Evolutionary conservation across 768 basidiomycete genomes (phyloP), one percentile per base, ranked within the genome.

Genomic region (Hortiboletus flavorubellus): DNA sequence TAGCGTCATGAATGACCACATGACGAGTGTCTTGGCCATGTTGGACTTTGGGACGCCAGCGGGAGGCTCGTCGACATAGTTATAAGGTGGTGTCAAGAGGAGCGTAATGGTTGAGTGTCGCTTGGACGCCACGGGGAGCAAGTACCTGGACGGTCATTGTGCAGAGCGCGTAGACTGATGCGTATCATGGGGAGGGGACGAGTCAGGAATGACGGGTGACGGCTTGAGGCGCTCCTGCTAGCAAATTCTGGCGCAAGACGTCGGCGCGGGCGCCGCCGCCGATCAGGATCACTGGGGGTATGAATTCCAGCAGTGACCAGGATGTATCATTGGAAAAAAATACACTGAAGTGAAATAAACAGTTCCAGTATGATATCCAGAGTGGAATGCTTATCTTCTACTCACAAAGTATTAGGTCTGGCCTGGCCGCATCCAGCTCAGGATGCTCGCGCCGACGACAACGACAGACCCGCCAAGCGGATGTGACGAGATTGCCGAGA

Each of bases 61-160:
- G 1, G 65, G 72, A 3, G 72, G 68, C 0, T 62, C 56, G 40
- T 66, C 56, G 35, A 71, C 68, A 53, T 75, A 76, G 46, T 68
- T 63, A 64, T 69, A 76, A 0, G 76, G 70, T 72, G 39, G 59
- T 56, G 15, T 64, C 62, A 4, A 56, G 53, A 1, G 73, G 64
- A 0, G 50, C 44, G 57, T 67, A 64, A 50, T 77, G 77, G 62
- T 77, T 75, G 60, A 77, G 67, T 21, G 64, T 69, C 23, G 75
- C 72, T 12, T 63, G 68, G 34, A 76, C 71, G 61, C 75, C 71
- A 34, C 65, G 73, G 26, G 73, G 64, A 33, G 63, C 41, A n/a
- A 68, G 66, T 2, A 65, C 61, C 35, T 64, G 50, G 31, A 62
- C 49, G 40, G 69, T 65, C 48, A 62, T 64, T 18, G 43, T 39